Base-by-base conservation (phyloP, 2,329 filamentous ascomycete genomes). In the Rosellinia necatrix region DNA sequence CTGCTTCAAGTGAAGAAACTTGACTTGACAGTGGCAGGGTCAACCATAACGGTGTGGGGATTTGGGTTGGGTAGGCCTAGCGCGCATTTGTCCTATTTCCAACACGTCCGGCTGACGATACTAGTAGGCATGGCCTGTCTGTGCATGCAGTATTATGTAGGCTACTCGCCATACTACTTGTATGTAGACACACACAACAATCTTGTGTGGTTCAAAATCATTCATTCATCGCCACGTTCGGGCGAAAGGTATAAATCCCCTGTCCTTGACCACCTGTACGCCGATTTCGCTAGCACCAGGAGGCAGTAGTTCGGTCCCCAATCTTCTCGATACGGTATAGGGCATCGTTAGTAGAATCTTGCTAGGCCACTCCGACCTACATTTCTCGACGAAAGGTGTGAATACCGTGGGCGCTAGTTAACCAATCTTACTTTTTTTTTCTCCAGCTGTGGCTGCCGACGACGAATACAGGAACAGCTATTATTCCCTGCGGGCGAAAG, bases 111-210 rank as follows among this genome's bases (percentile, higher is more conserved):
- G 25, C 37, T 43, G 37, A 30, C 40, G 25, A 50, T 37, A 53
- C n/a, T n/a, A n/a, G n/a, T n/a, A 30, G 54, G n/a, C 43, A 49
- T 37, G 25, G 49, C 29, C 35, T 21, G 56, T 51, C 35, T 21
- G 56, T 51, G 48, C 56, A 59, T 59, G 51, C 56, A 59, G 40
- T 52, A 24, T 32, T 49, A 34, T 27, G 15, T 37, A 44, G 29
- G 41, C 37, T 43, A 35, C 9, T 25, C 15, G 19, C 17, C 21
- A 22, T 21, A 38, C n/a, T n/a, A n/a, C n/a, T n/a, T n/a, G n/a
- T n/a, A n/a, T n/a, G n/a, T n/a, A n/a, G n/a, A n/a, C 21, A 40
- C 55, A 37, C 30, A 35, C 38, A 47, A 47, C 25, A 12, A 19
- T 37, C 17, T 37, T 29, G 29, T 24, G 19, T 42, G 46, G 50